Conservation (phyloP, 2,329 filamentous ascomycete genomes). For the Zymoseptoria brevis region DNA sequence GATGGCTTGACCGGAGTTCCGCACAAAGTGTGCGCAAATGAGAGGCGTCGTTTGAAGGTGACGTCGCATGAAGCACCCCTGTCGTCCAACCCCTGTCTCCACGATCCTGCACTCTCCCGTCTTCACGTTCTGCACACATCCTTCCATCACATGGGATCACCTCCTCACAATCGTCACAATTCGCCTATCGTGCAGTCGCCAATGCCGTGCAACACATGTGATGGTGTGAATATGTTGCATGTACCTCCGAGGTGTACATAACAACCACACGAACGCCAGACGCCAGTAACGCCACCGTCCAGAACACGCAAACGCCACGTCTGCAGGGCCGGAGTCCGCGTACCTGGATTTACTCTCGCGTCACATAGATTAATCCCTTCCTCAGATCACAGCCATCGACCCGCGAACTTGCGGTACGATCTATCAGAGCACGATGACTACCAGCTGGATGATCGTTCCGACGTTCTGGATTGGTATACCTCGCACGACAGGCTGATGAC, state of each 20-base stretch:
- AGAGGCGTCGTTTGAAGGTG: neutral
- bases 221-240: neutral
- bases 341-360: neutral
- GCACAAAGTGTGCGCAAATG: neutral
- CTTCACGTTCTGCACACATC: neutral
- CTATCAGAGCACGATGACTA: neutral
- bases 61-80: neutral
- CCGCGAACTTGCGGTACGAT: neutral
- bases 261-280: neutral
- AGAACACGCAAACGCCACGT: neutral
- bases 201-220: neutral
- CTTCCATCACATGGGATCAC: neutral
- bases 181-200: neutral
- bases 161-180: neutral
- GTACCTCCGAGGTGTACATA: neutral
- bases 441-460: neutral
- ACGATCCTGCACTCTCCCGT: neutral
- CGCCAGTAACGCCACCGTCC: neutral
- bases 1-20: neutral
- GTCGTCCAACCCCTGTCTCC: neutral
- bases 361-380: neutral
- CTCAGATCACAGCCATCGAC: neutral
- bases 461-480: neutral
- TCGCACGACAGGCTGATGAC: neutral
- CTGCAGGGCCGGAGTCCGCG: neutral